Conservation (phyloP, 192 early-diverging fungal genomes). For the Coemansia sp. region DNA sequence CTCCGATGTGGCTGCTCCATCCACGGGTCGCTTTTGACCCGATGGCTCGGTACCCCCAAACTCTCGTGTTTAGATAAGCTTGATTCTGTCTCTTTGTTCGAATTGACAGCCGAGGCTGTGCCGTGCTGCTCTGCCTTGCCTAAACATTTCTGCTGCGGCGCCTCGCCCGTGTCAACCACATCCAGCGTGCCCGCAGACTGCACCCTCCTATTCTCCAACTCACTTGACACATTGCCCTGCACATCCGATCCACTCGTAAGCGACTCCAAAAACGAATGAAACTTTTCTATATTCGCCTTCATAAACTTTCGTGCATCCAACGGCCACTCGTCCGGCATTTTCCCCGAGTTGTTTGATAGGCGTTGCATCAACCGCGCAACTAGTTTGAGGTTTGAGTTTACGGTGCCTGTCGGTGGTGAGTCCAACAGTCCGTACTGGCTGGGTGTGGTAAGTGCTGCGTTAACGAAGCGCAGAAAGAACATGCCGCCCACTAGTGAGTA, state of each 20-base stretch:
- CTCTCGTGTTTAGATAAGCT: neutral
- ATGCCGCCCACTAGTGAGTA: conserved; percentile 49
- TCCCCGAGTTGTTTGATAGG: conserved; percentile 45
- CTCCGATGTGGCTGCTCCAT: neutral
- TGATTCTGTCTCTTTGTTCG: neutral
- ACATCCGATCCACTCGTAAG: conserved; percentile 15
- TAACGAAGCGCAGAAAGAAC: conserved; percentile 51
- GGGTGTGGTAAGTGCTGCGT: conserved; percentile 43
- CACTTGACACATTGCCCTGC: neutral
- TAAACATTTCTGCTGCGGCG: neutral
- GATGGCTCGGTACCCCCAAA: neutral
- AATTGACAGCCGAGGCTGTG: neutral
- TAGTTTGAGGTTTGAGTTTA: conserved; percentile 44
- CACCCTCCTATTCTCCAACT: neutral
- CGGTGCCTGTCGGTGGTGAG: conserved; percentile 7
- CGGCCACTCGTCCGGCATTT: conserved; percentile 43
- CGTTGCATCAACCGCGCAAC: conserved; percentile 44
- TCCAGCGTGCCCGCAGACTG: conserved; percentile 4
- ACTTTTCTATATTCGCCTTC: conserved; percentile 23
- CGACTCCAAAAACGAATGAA: conserved; percentile 33
- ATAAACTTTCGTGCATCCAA: conserved; percentile 40
- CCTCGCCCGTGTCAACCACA: neutral
- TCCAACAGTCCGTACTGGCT: conserved; percentile 42
- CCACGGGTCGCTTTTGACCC: conserved; percentile 4
- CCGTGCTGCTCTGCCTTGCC: neutral